Conservation (phyloP, 2,329 filamentous ascomycete species). For the Rhynchosporium agropyri region DNA sequence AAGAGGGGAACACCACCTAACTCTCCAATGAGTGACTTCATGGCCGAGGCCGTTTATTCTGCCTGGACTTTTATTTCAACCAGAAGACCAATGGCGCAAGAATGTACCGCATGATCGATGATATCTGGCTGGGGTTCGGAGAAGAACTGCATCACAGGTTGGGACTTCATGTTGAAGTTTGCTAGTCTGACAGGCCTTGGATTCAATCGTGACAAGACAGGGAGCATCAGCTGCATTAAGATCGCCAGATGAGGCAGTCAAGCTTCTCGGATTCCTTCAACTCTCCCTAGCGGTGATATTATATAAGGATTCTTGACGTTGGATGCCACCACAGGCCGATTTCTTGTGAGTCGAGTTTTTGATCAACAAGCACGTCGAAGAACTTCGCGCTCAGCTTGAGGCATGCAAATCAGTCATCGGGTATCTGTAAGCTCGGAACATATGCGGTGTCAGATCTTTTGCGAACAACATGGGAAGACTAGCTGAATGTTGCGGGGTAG, state of each 20-base stretch:
- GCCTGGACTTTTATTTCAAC: conserved; percentile 66
- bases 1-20: conserved; percentile 61
- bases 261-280: conserved; percentile 19
- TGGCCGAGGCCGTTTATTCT: conserved; percentile 65
- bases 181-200: conserved; percentile 55
- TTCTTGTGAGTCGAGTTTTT: conserved; percentile 54
- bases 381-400: conserved; percentile 57
- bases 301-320: conserved; percentile 61
- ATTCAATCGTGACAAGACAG: conserved; percentile 61
- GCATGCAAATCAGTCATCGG: conserved; percentile 57
- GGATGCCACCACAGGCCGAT: conserved; percentile 49
- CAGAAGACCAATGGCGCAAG: conserved; percentile 54
- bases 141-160: conserved; percentile 55
- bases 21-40: conserved; percentile 59
- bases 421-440: conserved; percentile 62
- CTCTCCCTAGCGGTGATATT: conserved; percentile 55
- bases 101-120: conserved; percentile 64
- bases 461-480: conserved; percentile 57
- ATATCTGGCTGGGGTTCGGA: conserved; percentile 68
- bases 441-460: conserved; percentile 58
- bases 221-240: conserved; percentile 45
- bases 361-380: conserved; percentile 57
- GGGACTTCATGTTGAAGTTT: conserved; percentile 60
- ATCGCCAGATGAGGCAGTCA: conserved; percentile 38
- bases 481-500: conserved; percentile 54